Conservation (phyloP, 371 early-diverging fungal genomes). For the Actinomucor elegans region DNA sequence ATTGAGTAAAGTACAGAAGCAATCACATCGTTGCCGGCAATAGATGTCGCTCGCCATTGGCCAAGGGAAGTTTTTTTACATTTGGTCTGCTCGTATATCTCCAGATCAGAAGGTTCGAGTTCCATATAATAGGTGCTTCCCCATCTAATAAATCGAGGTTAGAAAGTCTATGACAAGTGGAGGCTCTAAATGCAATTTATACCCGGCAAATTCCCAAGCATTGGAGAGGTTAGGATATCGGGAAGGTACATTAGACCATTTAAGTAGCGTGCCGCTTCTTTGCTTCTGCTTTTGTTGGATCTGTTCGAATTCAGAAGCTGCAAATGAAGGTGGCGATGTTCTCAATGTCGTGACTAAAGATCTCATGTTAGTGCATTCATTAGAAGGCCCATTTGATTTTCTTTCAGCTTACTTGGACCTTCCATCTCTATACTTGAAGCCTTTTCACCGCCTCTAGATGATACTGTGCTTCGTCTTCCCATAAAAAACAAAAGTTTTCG, state of each 20-base stretch:
- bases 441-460: too few relatives aligned
- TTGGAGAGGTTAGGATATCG: slow-evolving; percentile 37
- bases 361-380: too few relatives aligned
- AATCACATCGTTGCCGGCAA: slow-evolving; percentile 57
- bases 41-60: slow-evolving; percentile 52
- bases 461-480: too few relatives aligned
- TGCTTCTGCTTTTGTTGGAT: slow-evolving; percentile 32
- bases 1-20: slow-evolving; percentile 57
- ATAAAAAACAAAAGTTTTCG: too few relatives aligned
- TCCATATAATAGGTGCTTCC: slow-evolving; percentile 50
- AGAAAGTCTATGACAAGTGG: neutral
- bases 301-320: slow-evolving; percentile 46
- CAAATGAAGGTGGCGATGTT: slow-evolving; percentile 43
- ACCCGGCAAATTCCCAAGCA: slow-evolving; percentile 50
- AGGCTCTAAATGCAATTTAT: neutral
- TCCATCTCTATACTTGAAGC: too few relatives aligned
- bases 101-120: slow-evolving; percentile 27
- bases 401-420: too few relatives aligned
- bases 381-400: too few relatives aligned
- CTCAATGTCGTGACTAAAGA: too few relatives aligned
- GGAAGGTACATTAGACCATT: slow-evolving; percentile 37
- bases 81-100: slow-evolving; percentile 7
- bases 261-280: slow-evolving; percentile 21
- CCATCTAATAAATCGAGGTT: slow-evolving; percentile 22
- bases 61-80: slow-evolving; percentile 28